Conservation (phyloP, 139 green algal genomes). For the Eudorina sp. region DNA sequence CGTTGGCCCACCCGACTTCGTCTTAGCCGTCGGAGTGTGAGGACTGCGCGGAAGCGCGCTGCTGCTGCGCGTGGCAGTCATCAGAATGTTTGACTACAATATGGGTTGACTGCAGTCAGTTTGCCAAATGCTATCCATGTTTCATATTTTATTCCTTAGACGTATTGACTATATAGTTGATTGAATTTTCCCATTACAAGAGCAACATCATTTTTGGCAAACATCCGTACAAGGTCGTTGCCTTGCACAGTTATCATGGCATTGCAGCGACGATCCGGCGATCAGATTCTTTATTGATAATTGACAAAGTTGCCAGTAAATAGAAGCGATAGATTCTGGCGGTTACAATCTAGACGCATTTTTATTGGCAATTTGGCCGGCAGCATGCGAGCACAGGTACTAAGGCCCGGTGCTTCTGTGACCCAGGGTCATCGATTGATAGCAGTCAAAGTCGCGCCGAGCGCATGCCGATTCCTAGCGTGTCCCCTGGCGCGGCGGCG, state of each 20-base stretch:
- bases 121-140: no score
- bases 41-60: neutral
- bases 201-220: no score
- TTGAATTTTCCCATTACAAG: no score
- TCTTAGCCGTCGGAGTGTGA: neutral
- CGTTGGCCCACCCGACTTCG: neutral
- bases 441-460: neutral
- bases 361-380: neutral
- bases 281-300: neutral
- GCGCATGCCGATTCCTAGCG: neutral
- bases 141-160: no score
- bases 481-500: constrained; percentile 15
- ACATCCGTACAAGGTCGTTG: no score
- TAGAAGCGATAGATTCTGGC: no score
- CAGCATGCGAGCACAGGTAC: neutral
- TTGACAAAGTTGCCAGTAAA: no score
- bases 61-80: neutral
- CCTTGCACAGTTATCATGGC: no score
- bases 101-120: neutral
- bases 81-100: constrained; percentile 11
- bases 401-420: neutral
- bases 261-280: no score
- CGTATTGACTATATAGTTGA: no score
- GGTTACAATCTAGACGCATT: neutral
- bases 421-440: neutral